Conservation (phyloP, 2,329 filamentous ascomycete species). For the Aureobasidium vineae region DNA sequence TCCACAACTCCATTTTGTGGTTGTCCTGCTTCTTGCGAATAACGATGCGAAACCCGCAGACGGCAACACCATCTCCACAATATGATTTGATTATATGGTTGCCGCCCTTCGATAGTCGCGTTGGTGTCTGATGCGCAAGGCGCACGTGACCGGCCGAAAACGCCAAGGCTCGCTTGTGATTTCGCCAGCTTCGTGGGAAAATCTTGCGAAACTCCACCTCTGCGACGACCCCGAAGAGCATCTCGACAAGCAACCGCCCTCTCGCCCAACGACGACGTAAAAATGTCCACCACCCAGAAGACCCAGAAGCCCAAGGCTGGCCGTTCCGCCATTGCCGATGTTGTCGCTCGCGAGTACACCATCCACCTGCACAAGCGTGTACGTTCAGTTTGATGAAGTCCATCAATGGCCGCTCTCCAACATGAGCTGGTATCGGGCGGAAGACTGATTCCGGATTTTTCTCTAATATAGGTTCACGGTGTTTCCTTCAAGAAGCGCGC, state of each 20-base stretch:
- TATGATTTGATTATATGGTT: not conserved
- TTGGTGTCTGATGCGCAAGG: not conserved
- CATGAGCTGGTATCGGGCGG: conserved; percentile 56
- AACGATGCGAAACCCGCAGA: not conserved
- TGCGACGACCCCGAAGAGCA: conserved; percentile 5
- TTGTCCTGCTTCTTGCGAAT: not conserved
- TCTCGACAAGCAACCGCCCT: conserved; percentile 25
- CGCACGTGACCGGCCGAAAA: not conserved
- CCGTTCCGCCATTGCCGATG: conserved; percentile 97
- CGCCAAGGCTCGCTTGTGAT: conserved; percentile 23
- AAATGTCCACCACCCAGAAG: conserved; percentile 46
- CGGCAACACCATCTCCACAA: not conserved
- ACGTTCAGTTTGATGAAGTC: conserved; percentile 75
- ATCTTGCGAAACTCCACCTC: conserved; percentile 3
- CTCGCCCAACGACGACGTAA: conserved; percentile 26
- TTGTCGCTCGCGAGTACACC: conserved; percentile 99
- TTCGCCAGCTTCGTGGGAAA: conserved; percentile 14
- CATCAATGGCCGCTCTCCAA: conserved; percentile 50
- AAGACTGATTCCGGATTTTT: conserved; percentile 57
- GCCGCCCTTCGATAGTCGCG: not conserved
- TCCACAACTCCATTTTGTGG: not conserved
- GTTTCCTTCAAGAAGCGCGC: conserved; percentile 99
- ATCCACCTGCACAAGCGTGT: conserved; percentile 99
- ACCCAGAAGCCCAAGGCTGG: conserved; percentile 68
- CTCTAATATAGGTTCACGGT: conserved; percentile 75